These are phyloP conservation scores for Oxyria digyna DNA, from an alignment of 148 eudicot species.

Conservation along the genomic window DNA sequence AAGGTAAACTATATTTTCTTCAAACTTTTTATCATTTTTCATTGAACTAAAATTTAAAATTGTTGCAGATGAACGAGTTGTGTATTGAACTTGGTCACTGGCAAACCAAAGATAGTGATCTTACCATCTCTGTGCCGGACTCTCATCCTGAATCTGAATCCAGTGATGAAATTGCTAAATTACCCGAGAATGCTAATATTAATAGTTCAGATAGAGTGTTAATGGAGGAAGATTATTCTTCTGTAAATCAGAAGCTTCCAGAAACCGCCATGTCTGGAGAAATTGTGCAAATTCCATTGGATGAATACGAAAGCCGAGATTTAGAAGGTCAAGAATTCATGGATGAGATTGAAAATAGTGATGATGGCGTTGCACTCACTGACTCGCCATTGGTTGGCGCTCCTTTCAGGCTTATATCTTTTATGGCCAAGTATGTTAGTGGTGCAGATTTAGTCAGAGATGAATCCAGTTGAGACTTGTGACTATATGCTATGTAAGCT, in stretches of 20 bases:
- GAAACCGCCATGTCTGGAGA: slow-evolving; percentile 40
- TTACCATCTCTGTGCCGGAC: slow-evolving; percentile 19
- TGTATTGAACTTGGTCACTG: slow-evolving; percentile 43
- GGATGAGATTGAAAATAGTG: slow-evolving; percentile 15
- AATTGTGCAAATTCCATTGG: slow-evolving; percentile 68
- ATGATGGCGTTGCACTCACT: slow-evolving; percentile 32
- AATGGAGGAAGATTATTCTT: slow-evolving; percentile 13
- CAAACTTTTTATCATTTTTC: not conserved
- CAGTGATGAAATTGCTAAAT: slow-evolving; percentile 14
- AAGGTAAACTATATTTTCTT: slow-evolving; percentile 36
- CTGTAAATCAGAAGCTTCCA: slow-evolving; percentile 19
- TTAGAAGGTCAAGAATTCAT: slow-evolving; percentile 13
- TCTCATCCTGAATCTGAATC: slow-evolving; percentile 17
- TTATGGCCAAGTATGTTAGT: slow-evolving; percentile 73
- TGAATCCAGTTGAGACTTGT: slow-evolving; percentile 11
- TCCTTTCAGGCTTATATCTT: slow-evolving; percentile 82
- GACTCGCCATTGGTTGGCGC: slow-evolving; percentile 94
- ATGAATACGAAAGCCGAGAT: slow-evolving; percentile 38
- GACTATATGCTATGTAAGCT: not conserved
- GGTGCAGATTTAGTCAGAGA: slow-evolving; percentile 76
- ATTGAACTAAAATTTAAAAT: not conserved
- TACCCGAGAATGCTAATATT: slow-evolving; percentile 15
- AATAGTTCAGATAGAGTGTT: slow-evolving; percentile 18
- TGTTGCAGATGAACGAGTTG: slow-evolving; percentile 43
- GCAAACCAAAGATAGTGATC: slow-evolving; percentile 11